Base-by-base conservation (phyloP, 192 early-diverging fungal species). In the Gonapodya prolifera region DNA sequence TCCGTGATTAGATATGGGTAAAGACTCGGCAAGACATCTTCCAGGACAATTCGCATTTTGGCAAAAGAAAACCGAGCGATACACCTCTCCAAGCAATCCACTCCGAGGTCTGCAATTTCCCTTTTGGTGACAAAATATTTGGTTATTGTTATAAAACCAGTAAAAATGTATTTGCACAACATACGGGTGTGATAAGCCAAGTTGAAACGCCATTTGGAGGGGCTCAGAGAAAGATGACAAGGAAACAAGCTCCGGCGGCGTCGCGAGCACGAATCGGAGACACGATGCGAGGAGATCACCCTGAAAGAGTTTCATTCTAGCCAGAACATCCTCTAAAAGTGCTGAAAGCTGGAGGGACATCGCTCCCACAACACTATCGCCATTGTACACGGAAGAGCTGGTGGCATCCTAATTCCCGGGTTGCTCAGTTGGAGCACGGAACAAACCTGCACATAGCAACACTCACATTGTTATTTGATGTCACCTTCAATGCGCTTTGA, bases 271-370 rank as follows among this genome's bases (percentile, higher is more conserved):
- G 28, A 93, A 77, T 29, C 85, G 82, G 29, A 94, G 78, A 70
- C 91, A 91, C 0, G 89, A 84, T 0, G 86, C 89, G 2, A 93
- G 82, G 8, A 94, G 82, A 61, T 94, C 93, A 76, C 93, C 93
- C 79, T 92, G 92, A 80, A 87, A 93, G 75, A 88, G 89, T 1
- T 86, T 78, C 70, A 92, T 82, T 34, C 86, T 80, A 30, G 87
- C 83, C 32, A 85, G 82, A n/a, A 92, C 87, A 35, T 90, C 85
- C 13, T 83, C 78, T 34, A 93, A 35, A 70, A 88, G 91, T 61
- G 85, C 87, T 31, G 78, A 80, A 70, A 87, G 91, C 2, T 91
- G 81, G 2, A 81, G 31, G 32, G 76, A 82, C 13, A 79, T 77
- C 1, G 75, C 35, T 23, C 70, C n/a, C n/a, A n/a, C n/a, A n/a